A percentile compares a stretch with the other conserved stretches of the same genome.
These are phyloP conservation scores for Spongiforma sp. DNA, from an alignment of 1,284 basidiomycete species.

Conservation along the genomic window DNA sequence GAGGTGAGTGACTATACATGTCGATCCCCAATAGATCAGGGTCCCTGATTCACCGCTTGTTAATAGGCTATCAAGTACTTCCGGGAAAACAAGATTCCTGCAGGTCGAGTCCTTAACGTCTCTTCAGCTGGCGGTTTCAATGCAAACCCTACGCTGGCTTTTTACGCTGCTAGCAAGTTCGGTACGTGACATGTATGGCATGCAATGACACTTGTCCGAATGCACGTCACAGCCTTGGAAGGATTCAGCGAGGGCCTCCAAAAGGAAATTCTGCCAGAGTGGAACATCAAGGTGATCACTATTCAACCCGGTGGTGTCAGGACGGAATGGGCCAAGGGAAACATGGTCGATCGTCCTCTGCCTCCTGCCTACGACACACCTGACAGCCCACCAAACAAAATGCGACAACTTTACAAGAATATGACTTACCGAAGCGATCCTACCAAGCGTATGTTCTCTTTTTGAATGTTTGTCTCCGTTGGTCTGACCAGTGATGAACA, in stretches of 20 bases:
- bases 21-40: too few species aligned
- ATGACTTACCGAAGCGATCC: neutral
- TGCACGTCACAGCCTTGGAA: slow-evolving; percentile 21
- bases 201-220: neutral
- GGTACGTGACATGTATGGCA: slow-evolving; percentile 8
- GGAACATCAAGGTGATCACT: slow-evolving; percentile 27
- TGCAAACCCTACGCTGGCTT: slow-evolving; percentile 20
- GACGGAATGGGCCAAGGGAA: slow-evolving; percentile 28
- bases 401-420: slow-evolving; percentile 7
- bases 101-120: slow-evolving; percentile 27
- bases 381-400: slow-evolving; percentile 15
- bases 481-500: neutral
- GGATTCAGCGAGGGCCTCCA: slow-evolving; percentile 26
- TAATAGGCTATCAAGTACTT: slow-evolving; percentile 30
- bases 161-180: slow-evolving; percentile 30
- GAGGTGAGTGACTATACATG: slow-evolving; percentile 21
- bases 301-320: slow-evolving; percentile 29
- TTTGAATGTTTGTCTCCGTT: too few species aligned
- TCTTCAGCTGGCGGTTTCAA: slow-evolving; percentile 26
- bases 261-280: slow-evolving; percentile 24
- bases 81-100: slow-evolving; percentile 23
- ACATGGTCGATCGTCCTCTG: slow-evolving; percentile 19
- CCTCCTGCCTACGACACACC: slow-evolving; percentile 19
- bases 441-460: slow-evolving; percentile 14
- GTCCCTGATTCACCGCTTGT: neutral